Evolutionary conservation across 164 flowering plant genomes (phyloP), one percentile per base, ranked within the genome.

Genomic region (Akebia trifoliata): DNA sequence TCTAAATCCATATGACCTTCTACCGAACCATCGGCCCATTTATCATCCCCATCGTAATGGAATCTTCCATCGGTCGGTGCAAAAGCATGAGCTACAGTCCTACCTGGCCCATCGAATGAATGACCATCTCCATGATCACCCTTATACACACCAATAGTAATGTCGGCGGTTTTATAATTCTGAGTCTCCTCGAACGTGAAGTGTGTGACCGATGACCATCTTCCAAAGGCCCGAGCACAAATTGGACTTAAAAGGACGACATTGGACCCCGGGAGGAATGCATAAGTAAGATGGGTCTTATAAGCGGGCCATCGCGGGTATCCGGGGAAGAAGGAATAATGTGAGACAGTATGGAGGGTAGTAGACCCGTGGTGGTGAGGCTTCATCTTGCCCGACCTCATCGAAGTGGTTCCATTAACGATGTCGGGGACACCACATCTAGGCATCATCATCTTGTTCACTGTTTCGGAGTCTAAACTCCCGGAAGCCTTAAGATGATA

Each of bases 81-180:
- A 38, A 24, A 38, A 17, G 58, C 31, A 15, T 54, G 46, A 26
- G 58, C 58, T 21, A 37, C 15, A 0, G 17, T 20, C 8, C 62
- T 63, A 11, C 53, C 60, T 17, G 56, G 61, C 5, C 69, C 72
- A 25, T 69, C 69, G 32, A 73, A 73, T 4, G 63, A 55, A 22
- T 5, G 0, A 0, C 67, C 64, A 45, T 73, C 77, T 25, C 77
- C 74, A 37, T 73, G 77, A 51, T 63, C 54, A 12, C 69, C 47
- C 0, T 69, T 26, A 0, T 17, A 6, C 11, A 73, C 61, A 11
- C 74, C 35, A 8, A 73, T 60, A 4, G 5, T 59, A 25, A 73
- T 56, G 14, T 73, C 67, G 0, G 77, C 63, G 0, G 7, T 5
- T 0, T 1, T 2, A 20, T 17, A 15, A 4, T 42, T 39, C 22